Evolutionary conservation across 225 moss, liverwort and hornwort genomes (phyloP).

Genomic region (Rhytidiadelphus loreus): DNA sequence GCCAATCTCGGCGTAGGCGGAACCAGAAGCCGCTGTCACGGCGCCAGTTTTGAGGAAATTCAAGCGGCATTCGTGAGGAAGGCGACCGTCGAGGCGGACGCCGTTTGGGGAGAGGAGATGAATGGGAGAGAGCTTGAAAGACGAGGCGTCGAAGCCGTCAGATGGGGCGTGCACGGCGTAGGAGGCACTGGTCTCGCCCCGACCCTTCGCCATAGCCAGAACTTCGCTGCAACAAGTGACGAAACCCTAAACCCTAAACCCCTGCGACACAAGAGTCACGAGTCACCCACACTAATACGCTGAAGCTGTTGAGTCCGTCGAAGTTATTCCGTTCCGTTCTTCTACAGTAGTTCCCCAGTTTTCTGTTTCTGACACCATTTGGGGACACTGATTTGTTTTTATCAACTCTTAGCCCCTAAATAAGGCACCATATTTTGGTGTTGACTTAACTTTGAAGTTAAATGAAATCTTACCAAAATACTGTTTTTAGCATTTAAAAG

Average conservation of each 20-base stretch:
- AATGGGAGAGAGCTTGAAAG: neutral
- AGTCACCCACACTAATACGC: neutral
- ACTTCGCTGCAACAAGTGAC: neutral
- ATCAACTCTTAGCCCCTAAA: neutral
- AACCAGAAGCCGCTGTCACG: conserved; percentile 76
- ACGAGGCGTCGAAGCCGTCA: neutral
- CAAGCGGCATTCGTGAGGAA: conserved; percentile 46
- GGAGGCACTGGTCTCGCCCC: conserved; percentile 6
- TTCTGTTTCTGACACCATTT: neutral
- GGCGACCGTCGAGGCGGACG: conserved; percentile 49
- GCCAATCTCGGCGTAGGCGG: conserved; percentile 86
- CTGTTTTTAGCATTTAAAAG: neutral
- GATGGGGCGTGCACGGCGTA: neutral
- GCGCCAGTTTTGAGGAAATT: conserved; percentile 67
- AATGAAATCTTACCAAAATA: neutral
- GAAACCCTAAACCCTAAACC: neutral
- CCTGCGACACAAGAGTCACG: neutral
- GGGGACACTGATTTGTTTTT: neutral
- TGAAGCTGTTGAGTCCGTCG: neutral
- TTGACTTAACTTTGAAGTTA: neutral
- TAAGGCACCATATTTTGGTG: neutral
- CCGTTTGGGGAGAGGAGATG: conserved; percentile 38
- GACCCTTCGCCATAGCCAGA: conserved; percentile 25
- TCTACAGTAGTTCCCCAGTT: neutral
- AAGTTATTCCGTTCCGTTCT: neutral